These are phyloP conservation scores for Phytophthora parvispora DNA, from an alignment of 352 stramenopile species.

Conservation along the genomic window DNA sequence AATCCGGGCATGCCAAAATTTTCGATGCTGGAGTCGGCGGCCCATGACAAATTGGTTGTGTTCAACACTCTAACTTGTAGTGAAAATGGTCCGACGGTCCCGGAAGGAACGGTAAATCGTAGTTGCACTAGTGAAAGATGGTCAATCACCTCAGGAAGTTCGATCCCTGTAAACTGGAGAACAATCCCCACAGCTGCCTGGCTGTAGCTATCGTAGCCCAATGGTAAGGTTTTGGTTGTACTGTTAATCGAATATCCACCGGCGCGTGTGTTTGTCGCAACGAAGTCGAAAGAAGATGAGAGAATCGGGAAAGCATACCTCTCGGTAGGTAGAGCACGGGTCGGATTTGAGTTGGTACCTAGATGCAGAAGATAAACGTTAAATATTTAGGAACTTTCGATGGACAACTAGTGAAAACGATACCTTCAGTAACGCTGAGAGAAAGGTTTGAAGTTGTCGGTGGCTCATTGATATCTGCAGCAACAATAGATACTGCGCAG, in stretches of 20 bases:
- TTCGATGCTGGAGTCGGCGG: conserved; percentile 14
- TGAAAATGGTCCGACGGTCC: conserved; percentile 50
- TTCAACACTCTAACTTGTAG: conserved; percentile 47
- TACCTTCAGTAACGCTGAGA: conserved; percentile 31
- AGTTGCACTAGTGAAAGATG: conserved; percentile 37
- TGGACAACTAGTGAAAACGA: neutral
- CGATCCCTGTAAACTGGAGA: conserved; percentile 18
- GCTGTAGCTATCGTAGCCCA: conserved; percentile 28
- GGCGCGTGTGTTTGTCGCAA: conserved; percentile 5
- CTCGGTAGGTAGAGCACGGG: conserved; percentile 3
- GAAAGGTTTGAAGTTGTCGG: conserved; percentile 23
- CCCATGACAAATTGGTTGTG: neutral
- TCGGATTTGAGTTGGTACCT: conserved; percentile 26
- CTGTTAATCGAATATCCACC: conserved; percentile 15
- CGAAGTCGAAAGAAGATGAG: conserved; percentile 22
- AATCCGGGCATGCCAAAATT: conserved; percentile 30
- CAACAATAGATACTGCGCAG: conserved; percentile 27
- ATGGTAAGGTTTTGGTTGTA: conserved; percentile 13
- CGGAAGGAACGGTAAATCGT: conserved; percentile 49
- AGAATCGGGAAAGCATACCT: conserved; percentile 29
- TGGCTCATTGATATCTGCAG: conserved; percentile 34
- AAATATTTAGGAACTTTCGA: neutral
- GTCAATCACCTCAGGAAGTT: conserved; percentile 42
- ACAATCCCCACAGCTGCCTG: conserved; percentile 19
- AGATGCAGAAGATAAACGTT: neutral